phyloP scores from a whole-genome alignment of 768 basidiomycete genomes.

The Mycena latifolia region DNA sequence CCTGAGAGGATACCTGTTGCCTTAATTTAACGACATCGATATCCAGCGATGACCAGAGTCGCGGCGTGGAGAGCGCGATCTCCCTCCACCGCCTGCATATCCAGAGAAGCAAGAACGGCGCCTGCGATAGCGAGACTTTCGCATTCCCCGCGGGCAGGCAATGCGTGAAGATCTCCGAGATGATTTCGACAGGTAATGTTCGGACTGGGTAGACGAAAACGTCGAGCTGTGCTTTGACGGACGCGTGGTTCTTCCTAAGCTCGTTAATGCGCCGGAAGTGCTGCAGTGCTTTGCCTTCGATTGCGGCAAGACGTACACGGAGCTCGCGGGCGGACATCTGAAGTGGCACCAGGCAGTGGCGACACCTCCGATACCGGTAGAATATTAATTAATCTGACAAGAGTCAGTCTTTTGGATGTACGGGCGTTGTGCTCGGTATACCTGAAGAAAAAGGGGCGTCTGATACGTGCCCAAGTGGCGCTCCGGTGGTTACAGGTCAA shows the following conservation, averaged over 20 bases:
- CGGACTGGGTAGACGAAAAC: not conserved
- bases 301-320: not conserved
- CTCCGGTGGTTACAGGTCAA: too few relatives aligned
- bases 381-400: not conserved
- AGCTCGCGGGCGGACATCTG: not conserved
- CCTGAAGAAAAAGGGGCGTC: too few relatives aligned
- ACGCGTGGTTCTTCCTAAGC: not conserved
- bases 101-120: conserved; percentile 9
- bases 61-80: conserved; percentile 19
- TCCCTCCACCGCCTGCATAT: conserved; percentile 23
- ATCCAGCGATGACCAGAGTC: conserved; percentile 6
- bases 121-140: not conserved
- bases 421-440: too few relatives aligned
- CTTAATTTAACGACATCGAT: not conserved
- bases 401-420: not conserved
- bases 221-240: not conserved
- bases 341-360: too few relatives aligned
- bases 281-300: not conserved
- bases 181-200: conserved; percentile 13
- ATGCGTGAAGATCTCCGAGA: not conserved
- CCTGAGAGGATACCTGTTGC: not conserved
- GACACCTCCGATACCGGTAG: too few relatives aligned
- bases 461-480: too few relatives aligned
- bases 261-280: too few relatives aligned
- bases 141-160: conserved; percentile 6